These are phyloP conservation scores for Naganishia onofrii DNA, from an alignment of 768 basidiomycete genomes.

Conservation along the genomic window DNA sequence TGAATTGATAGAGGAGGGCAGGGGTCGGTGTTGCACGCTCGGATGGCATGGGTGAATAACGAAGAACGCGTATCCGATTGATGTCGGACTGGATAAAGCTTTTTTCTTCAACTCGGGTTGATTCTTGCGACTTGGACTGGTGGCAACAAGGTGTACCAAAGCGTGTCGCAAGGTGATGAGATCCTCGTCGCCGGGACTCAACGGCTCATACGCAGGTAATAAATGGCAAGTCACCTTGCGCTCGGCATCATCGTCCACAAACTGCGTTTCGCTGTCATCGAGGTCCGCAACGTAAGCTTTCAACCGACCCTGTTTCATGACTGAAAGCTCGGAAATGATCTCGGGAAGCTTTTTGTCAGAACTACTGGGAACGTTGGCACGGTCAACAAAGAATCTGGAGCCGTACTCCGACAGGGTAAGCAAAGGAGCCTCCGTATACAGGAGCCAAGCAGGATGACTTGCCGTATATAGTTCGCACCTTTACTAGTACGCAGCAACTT, in stretches of 20 bases:
- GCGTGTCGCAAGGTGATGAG: conserved; percentile 4
- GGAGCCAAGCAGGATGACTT: neutral
- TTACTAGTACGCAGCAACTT: neutral
- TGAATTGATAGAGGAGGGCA: neutral
- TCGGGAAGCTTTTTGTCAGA: neutral
- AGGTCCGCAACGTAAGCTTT: conserved; percentile 2
- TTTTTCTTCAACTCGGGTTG: neutral
- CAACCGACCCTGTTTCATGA: neutral
- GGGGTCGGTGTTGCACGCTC: neutral
- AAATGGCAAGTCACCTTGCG: neutral
- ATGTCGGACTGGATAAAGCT: neutral
- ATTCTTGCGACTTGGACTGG: neutral
- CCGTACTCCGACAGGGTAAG: neutral
- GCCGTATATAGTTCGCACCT: conserved; percentile 3
- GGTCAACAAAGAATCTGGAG: conserved; percentile 4
- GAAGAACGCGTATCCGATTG: conserved; percentile 6
- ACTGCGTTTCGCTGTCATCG: neutral
- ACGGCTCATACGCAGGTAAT: neutral
- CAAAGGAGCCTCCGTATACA: neutral
- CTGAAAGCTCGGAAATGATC: neutral
- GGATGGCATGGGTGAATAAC: neutral
- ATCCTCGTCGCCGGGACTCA: neutral
- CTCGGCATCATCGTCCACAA: neutral
- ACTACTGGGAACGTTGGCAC: neutral
- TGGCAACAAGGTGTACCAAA: neutral